These are phyloP conservation scores for Leccinellum luteum DNA, from an alignment of 768 basidiomycete species.

Conservation along the genomic window DNA sequence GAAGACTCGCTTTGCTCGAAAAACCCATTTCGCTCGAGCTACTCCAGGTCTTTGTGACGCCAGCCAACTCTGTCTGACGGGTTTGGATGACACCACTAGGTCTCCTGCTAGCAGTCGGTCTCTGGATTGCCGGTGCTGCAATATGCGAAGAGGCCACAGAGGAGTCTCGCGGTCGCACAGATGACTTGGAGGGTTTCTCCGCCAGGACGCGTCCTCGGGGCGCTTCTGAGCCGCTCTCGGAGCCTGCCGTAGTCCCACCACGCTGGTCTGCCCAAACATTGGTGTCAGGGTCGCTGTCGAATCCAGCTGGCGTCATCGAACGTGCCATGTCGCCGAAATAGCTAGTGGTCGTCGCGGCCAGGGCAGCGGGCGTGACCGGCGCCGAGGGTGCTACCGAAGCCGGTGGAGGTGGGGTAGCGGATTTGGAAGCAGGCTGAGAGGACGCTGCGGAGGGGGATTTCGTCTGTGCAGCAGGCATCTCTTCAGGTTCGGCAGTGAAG, in stretches of 20 bases:
- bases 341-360: background rate
- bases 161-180: slow-evolving; percentile 23
- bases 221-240: slow-evolving; percentile 20
- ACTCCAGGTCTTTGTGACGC: slow-evolving; percentile 34
- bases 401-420: slow-evolving; percentile 16
- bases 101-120: slow-evolving; percentile 26
- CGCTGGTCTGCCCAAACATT: slow-evolving; percentile 32
- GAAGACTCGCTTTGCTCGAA: slow-evolving; percentile 11
- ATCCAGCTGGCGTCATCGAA: slow-evolving; percentile 22
- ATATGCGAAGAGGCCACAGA: slow-evolving; percentile 27
- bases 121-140: slow-evolving; percentile 11
- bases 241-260: background rate
- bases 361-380: slow-evolving; percentile 24
- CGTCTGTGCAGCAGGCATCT: slow-evolving; percentile 11
- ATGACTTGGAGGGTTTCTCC: slow-evolving; percentile 24
- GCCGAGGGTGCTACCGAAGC: slow-evolving; percentile 20
- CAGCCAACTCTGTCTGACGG: slow-evolving; percentile 30
- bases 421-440: slow-evolving; percentile 18
- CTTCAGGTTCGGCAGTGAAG: slow-evolving; percentile 52
- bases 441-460: slow-evolving; percentile 9
- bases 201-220: slow-evolving; percentile 18
- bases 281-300: slow-evolving; percentile 18
- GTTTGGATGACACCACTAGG: slow-evolving; percentile 22
- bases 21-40: slow-evolving; percentile 25
- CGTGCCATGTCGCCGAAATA: slow-evolving; percentile 30